Conservation (phyloP, 2,329 filamentous ascomycete genomes). For the Epichloe elymi region DNA sequence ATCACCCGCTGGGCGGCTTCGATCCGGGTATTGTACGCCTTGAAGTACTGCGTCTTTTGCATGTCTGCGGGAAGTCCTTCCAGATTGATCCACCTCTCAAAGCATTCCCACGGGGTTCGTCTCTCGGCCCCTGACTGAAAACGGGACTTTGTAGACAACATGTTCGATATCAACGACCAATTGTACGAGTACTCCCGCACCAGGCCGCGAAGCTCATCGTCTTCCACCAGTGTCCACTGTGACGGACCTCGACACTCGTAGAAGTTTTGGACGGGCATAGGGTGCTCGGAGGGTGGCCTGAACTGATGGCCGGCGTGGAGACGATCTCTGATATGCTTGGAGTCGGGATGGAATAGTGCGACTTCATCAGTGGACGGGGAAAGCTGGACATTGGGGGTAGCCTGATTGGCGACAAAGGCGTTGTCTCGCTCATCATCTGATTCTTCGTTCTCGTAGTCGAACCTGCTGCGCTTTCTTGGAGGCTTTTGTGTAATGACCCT, state of each 20-base stretch:
- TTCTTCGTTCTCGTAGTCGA: slow-evolving; percentile 63
- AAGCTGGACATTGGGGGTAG: slow-evolving; percentile 34
- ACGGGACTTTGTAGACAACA: slow-evolving; percentile 58
- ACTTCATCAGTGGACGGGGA: slow-evolving; percentile 62
- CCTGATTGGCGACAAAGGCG: slow-evolving; percentile 43
- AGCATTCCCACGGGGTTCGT: slow-evolving; percentile 95
- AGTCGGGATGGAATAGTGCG: slow-evolving; percentile 78
- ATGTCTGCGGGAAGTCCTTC: slow-evolving; percentile 88
- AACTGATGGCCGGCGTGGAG: slow-evolving; percentile 88
- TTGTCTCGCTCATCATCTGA: slow-evolving; percentile 44
- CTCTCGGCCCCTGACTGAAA: slow-evolving; percentile 81
- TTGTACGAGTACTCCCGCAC: slow-evolving; percentile 95
- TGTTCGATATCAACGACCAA: slow-evolving; percentile 85
- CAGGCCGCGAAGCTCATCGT: slow-evolving; percentile 73
- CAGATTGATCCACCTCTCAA: slow-evolving; percentile 87
- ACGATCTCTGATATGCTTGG: slow-evolving; percentile 78
- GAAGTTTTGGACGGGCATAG: slow-evolving; percentile 81
- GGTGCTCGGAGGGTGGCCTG: slow-evolving; percentile 78
- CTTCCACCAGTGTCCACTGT: slow-evolving; percentile 82
- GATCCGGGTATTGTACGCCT: slow-evolving; percentile 49
- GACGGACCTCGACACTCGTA: slow-evolving; percentile 80
- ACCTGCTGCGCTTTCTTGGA: slow-evolving; percentile 68
- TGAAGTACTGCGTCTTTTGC: slow-evolving; percentile 92
- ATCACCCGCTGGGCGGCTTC: slow-evolving; percentile 45
- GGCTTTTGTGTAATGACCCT: slow-evolving; percentile 52